These are phyloP conservation scores for Brassica hybrid DNA, from an alignment of 441 rosid genomes.

Conservation along the genomic window DNA sequence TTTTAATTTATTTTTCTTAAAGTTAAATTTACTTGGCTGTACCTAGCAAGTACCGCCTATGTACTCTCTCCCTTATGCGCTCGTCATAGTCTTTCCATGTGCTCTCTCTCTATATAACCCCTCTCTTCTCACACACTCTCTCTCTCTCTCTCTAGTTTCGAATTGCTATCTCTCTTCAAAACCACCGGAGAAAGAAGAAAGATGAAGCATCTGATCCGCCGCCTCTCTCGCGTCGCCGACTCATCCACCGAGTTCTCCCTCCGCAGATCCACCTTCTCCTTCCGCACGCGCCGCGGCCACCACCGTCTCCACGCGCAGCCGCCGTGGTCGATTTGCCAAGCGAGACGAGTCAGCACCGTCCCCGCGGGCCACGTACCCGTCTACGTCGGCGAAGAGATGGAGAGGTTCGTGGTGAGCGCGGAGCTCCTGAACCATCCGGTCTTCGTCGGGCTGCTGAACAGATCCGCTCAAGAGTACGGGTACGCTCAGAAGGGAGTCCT, in stretches of 20 bases:
- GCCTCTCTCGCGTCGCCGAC: constrained; percentile 85
- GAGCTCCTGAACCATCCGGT: constrained; percentile 87
- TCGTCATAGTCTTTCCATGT: constrained; percentile 42
- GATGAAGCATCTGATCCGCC: constrained; percentile 88
- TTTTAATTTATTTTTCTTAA: not conserved
- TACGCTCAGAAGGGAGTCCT: constrained; percentile 89
- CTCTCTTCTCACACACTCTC: not conserved
- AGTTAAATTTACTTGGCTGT: constrained; percentile 12
- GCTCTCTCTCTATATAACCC: constrained; percentile 25
- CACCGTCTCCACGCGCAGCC: constrained; percentile 34
- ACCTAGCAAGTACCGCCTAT: constrained; percentile 41
- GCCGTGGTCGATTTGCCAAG: constrained; percentile 35
- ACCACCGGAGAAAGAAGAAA: constrained; percentile 4
- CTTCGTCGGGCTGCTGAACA: constrained; percentile 65
- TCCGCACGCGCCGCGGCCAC: constrained; percentile 28
- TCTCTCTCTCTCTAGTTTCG: constrained; percentile 19
- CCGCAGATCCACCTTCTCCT: constrained; percentile 26
- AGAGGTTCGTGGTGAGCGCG: constrained; percentile 79
- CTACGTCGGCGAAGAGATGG: constrained; percentile 95
- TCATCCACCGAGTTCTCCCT: constrained; percentile 62
- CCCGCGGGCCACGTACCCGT: constrained; percentile 92
- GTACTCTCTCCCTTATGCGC: constrained; percentile 33
- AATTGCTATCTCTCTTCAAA: not conserved
- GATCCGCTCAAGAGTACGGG: constrained; percentile 91
- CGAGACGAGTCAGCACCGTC: constrained; percentile 45